Evolutionary conservation across 306 rosid species (phyloP), one percentile per base, ranked within the genome.

Genomic region (Cucurbita moschata): DNA sequence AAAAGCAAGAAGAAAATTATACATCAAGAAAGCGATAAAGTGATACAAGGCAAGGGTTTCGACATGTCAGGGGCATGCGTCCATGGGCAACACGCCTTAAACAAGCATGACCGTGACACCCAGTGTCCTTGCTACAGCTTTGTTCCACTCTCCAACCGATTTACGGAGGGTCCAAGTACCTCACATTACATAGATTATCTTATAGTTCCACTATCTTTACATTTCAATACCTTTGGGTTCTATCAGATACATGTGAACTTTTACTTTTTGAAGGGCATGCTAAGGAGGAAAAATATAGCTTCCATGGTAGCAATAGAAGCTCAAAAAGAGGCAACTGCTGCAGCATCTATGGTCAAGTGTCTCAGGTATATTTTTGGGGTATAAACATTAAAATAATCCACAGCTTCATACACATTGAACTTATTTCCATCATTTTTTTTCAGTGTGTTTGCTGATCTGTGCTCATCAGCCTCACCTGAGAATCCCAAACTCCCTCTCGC

Each of bases 261-360:
- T 67, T 72, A 65, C 67, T 76, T 85, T 81, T 66, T 51, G 43
- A 86, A 94, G 99, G 96, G 85, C 72, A 85, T 94, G 79, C 87
- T 94, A 65, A 94, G 96, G 77, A 89, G 91, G 84, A 83, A 86
- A 80, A 81, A 86, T 75, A 69, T 89, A 78, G 97, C 97, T n/a
- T 84, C 96, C 79, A 77, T 83, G 81, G 88, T 94, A 47, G 88
- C 82, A 65, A 66, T 79, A 81, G 96, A 91, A 84, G 97, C 99
- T 76, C 96, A 94, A 76, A 87, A 88, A 75, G 97, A 91, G 82
- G 95, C 96, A 76, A 75, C 83, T 16, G 82, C 81, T 53, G 96
- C 99, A 74, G 83, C 96, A 74, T 78, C 68, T 56, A 79, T 88
- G 56, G 86, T 89, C 79, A 91, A 77, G 83, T 89, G 96, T 80